Conservation (phyloP, 768 basidiomycete species). For the Leucosporidium scottii region DNA sequence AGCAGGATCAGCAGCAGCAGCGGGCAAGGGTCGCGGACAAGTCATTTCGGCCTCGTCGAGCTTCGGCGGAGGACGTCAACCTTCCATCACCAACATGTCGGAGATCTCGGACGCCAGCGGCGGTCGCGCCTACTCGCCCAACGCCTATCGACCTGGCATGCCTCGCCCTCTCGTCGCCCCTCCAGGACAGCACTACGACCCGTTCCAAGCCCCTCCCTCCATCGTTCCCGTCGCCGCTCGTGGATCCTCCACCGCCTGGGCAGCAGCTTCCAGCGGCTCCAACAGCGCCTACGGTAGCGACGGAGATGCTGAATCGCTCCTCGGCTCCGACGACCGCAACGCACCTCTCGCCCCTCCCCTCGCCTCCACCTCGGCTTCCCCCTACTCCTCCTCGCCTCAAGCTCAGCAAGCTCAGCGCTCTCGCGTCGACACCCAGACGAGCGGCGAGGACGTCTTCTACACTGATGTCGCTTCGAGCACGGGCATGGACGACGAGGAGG, state of each 20-base stretch:
- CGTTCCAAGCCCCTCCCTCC: conserved; percentile 4
- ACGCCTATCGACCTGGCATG: conserved; percentile 21
- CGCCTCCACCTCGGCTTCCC: too few species aligned
- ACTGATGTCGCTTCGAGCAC: too few species aligned
- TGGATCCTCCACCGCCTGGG: conserved; percentile 13
- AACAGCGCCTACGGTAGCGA: conserved; percentile 8
- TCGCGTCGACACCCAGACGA: too few species aligned
- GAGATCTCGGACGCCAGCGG: conserved; percentile 16
- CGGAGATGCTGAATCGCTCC: not conserved
- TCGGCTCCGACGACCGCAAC: not conserved
- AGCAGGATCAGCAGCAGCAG: not conserved
- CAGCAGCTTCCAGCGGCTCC: conserved; percentile 12
- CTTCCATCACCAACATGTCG: conserved; percentile 10
- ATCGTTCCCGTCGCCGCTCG: conserved; percentile 17
- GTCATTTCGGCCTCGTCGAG: conserved; percentile 1
- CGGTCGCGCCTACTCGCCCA: conserved; percentile 23
- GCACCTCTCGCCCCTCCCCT: too few species aligned
- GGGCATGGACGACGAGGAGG: too few species aligned
- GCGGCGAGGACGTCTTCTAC: too few species aligned
- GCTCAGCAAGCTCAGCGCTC: too few species aligned
- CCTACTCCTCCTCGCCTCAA: too few species aligned
- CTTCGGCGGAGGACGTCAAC: conserved; percentile 12
- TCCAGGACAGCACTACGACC: conserved; percentile 10
- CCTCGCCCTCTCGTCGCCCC: conserved; percentile 21
- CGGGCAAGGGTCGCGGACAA: not conserved